A percentile compares a stretch with the other conserved stretches of the same genome.
Conservation (phyloP, 2,329 filamentous ascomycete species). For the Xylariaceae sp. region DNA sequence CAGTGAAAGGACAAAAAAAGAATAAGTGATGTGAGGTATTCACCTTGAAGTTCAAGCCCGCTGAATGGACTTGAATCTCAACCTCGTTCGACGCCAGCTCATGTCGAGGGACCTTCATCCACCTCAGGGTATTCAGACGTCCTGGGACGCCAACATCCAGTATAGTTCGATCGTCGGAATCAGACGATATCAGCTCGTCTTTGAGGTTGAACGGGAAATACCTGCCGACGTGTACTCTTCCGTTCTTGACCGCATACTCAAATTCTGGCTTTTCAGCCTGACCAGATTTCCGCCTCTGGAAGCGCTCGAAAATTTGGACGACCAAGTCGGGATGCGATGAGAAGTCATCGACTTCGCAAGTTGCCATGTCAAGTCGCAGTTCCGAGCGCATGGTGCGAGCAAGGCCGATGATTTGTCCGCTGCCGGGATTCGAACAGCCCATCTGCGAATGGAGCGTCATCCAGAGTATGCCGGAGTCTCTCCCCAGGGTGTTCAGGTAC, state of each 20-base stretch:
- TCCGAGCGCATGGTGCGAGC: slow-evolving; percentile 25
- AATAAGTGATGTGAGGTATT: not conserved
- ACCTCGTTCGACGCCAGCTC: slow-evolving; percentile 14
- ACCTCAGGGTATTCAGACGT: slow-evolving; percentile 15
- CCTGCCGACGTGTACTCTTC: not conserved
- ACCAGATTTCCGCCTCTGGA: not conserved
- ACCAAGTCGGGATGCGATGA: not conserved
- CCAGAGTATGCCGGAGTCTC: slow-evolving; percentile 4
- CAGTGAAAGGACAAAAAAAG: not conserved
- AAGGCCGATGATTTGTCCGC: slow-evolving; percentile 3
- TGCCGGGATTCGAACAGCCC: not conserved
- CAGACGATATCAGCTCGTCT: not conserved
- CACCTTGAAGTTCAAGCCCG: slow-evolving; percentile 18
- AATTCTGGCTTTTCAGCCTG: not conserved
- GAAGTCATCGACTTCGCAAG: slow-evolving; percentile 5
- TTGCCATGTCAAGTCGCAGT: slow-evolving; percentile 20
- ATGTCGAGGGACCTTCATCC: slow-evolving; percentile 8
- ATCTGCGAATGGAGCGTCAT: not conserved
- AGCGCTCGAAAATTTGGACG: not conserved
- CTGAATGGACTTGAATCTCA: slow-evolving; percentile 3
- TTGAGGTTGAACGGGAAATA: not conserved
- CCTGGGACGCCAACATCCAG: not conserved
- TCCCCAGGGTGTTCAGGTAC: not conserved
- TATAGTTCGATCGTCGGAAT: not conserved
- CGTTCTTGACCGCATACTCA: slow-evolving; percentile 1